Conservation (phyloP, 345 rosid genomes). For the Odontarrhena argentea region DNA sequence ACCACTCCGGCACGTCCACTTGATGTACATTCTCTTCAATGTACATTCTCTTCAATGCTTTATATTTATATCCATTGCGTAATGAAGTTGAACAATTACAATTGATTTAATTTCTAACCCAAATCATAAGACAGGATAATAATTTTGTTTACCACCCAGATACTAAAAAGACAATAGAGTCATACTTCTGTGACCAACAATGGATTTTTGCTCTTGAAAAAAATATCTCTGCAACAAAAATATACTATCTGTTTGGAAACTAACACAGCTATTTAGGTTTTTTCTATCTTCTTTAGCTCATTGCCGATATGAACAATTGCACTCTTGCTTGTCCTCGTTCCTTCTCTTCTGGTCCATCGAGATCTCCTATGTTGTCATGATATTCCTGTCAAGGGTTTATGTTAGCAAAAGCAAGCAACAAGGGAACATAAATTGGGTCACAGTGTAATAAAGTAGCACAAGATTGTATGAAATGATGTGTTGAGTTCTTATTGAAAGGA, state of each 20-base stretch:
- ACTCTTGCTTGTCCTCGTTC: constrained; percentile 78
- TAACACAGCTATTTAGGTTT: constrained; percentile 3
- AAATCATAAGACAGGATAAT: too few relatives aligned
- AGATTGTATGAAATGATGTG: background rate
- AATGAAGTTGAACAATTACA: background rate
- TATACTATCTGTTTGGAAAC: background rate
- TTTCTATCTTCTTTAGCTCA: constrained; percentile 27
- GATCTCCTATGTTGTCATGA: constrained; percentile 90
- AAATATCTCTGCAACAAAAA: background rate
- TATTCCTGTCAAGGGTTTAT: constrained; percentile 57
- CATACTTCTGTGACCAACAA: constrained; percentile 1
- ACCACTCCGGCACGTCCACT: constrained; percentile 51
- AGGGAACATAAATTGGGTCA: background rate
- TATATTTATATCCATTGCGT: background rate
- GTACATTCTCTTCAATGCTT: background rate
- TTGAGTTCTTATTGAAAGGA: background rate
- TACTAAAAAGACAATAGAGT: background rate
- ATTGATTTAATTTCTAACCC: background rate
- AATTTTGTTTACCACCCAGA: background rate
- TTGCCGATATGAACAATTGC: constrained; percentile 68
- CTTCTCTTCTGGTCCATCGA: constrained; percentile 93
- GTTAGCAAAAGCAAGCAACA: background rate
- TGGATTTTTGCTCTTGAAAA: background rate
- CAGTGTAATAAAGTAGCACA: background rate
- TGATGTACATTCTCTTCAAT: background rate